Evolutionary conservation across 345 rosid species (phyloP).

Genomic region (Moringa oleifera): DNA sequence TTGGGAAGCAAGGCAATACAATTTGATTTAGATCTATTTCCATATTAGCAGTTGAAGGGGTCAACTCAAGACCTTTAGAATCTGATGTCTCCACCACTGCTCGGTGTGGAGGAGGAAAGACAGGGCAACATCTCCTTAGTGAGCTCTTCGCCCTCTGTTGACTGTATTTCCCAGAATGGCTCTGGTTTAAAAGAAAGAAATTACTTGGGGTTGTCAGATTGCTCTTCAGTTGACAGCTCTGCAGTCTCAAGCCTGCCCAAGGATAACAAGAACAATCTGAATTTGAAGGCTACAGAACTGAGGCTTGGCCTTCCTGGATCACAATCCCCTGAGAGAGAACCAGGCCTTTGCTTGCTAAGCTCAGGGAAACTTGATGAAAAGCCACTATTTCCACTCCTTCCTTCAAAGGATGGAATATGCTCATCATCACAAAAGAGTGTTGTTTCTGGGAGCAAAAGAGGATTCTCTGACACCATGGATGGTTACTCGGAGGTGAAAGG

Average conservation of each 20-base stretch:
- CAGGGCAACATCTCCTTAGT: slow-evolving; percentile 3
- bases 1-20: too few species aligned
- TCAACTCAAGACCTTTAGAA: slow-evolving; percentile 9
- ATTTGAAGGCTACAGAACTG: slow-evolving; percentile 78
- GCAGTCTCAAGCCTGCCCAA: slow-evolving; percentile 38
- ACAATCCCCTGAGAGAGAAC: slow-evolving; percentile 60
- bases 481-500: slow-evolving; percentile 56
- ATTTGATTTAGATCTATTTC: too few species aligned
- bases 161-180: slow-evolving; percentile 14
- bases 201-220: slow-evolving; percentile 71
- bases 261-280: slow-evolving; percentile 50
- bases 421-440: slow-evolving; percentile 40
- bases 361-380: slow-evolving; percentile 62
- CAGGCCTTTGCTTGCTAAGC: slow-evolving; percentile 35
- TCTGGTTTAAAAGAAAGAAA: slow-evolving; percentile 56
- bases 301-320: slow-evolving; percentile 87
- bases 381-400: slow-evolving; percentile 67
- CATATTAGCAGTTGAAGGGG: slow-evolving; percentile 18
- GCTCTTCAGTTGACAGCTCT: slow-evolving; percentile 76
- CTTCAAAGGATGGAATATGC: slow-evolving; percentile 50
- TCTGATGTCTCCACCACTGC: slow-evolving; percentile 67
- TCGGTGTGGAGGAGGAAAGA: slow-evolving; percentile 44
- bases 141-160: slow-evolving; percentile 28
- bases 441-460: slow-evolving; percentile 77
- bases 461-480: slow-evolving; percentile 72